phyloP scores from a whole-genome alignment of 192 early-diverging fungal species.

The Backusella liffmaniae region DNA sequence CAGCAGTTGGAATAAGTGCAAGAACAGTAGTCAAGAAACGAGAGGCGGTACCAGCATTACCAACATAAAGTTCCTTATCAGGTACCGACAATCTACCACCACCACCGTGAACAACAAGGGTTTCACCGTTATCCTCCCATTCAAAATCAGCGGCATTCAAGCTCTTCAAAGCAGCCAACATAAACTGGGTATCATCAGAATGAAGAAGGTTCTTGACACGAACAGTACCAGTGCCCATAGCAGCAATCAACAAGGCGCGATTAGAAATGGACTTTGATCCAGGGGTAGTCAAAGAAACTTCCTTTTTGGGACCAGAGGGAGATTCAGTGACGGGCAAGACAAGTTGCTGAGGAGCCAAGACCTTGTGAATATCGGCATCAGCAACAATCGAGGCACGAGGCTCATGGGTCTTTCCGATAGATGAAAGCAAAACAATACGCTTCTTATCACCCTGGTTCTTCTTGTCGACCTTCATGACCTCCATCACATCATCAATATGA shows the following conservation, averaged over 20 bases:
- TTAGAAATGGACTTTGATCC: slow-evolving; percentile 99
- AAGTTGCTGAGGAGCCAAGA: slow-evolving; percentile 72
- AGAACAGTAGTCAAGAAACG: slow-evolving; percentile 91
- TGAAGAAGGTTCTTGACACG: slow-evolving; percentile 85
- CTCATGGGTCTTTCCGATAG: slow-evolving; percentile 86
- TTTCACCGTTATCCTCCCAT: slow-evolving; percentile 94
- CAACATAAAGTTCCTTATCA: slow-evolving; percentile 80
- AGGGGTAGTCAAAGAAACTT: slow-evolving; percentile 71
- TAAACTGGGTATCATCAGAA: slow-evolving; percentile 98
- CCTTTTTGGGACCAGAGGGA: slow-evolving; percentile 35
- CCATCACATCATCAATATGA: slow-evolving; percentile 82
- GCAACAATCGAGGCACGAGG: slow-evolving; percentile 76
- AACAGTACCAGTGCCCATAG: slow-evolving; percentile 80
- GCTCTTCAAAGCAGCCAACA: slow-evolving; percentile 88
- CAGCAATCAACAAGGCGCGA: slow-evolving; percentile 89
- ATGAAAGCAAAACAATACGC: slow-evolving; percentile 81
- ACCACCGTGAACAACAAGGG: slow-evolving; percentile 80
- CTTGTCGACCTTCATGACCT: slow-evolving; percentile 94
- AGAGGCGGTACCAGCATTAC: slow-evolving; percentile 96
- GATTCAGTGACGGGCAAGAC: slow-evolving; percentile 59
- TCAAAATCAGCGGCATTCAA: slow-evolving; percentile 82
- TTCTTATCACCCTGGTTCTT: slow-evolving; percentile 93
- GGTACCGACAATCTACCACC: slow-evolving; percentile 77
- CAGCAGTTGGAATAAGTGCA: slow-evolving; percentile 61
- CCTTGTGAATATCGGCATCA: slow-evolving; percentile 83